These are phyloP conservation scores for Hanseniaspora thailandica DNA, from an alignment of 805 yeast species.

Conservation along the genomic window DNA sequence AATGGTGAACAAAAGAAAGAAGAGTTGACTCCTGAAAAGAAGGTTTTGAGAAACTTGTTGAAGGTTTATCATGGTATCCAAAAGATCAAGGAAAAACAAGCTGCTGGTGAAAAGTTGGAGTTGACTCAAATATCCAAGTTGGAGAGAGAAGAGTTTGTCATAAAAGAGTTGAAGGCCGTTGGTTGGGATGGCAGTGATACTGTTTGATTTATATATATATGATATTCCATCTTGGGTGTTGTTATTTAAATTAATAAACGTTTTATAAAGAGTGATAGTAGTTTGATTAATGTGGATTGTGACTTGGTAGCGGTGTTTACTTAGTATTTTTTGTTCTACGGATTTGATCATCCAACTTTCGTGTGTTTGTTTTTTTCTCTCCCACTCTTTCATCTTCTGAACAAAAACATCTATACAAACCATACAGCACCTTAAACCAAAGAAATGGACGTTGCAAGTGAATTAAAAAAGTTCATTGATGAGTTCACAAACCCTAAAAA, in stretches of 20 bases:
- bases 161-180: constrained; percentile 56
- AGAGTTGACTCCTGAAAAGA: constrained; percentile 61
- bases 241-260: background rate
- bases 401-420: background rate
- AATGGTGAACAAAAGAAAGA: constrained; percentile 17
- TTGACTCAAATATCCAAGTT: constrained; percentile 88
- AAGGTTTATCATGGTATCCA: constrained; percentile 95
- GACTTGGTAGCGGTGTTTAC: background rate
- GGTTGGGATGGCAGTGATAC: constrained; percentile 48
- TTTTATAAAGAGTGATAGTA: background rate
- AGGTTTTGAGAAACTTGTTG: constrained; percentile 77
- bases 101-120: constrained; percentile 72
- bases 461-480: background rate
- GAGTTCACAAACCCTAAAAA: background rate
- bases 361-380: background rate
- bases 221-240: too few relatives aligned
- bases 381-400: too few relatives aligned
- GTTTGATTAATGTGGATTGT: background rate
- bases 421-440: too few relatives aligned
- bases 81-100: constrained; percentile 72
- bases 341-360: background rate
- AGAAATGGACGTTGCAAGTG: background rate
- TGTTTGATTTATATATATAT: background rate
- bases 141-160: constrained; percentile 69
- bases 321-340: background rate